Conservation (phyloP, 768 basidiomycete genomes). For the Suillus subaureus region DNA sequence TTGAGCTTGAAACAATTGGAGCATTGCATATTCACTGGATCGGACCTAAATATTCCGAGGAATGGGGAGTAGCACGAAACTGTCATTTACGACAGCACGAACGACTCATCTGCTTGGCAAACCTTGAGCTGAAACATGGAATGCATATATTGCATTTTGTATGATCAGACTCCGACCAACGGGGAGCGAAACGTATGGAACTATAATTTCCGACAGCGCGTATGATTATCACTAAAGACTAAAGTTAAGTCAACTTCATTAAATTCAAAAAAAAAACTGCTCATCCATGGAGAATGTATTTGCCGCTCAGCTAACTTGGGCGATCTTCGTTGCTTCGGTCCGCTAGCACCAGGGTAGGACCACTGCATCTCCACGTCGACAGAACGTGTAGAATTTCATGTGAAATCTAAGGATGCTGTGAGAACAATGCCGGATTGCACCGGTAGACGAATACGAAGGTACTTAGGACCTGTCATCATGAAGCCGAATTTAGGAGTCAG, state of each 20-base stretch:
- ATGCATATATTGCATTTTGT: not conserved
- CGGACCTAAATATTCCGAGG: not conserved
- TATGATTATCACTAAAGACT: constrained; percentile 9
- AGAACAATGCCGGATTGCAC: not conserved
- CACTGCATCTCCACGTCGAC: not conserved
- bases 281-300: not conserved
- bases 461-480: not conserved
- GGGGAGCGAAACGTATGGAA: constrained; percentile 5
- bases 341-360: not conserved
- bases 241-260: constrained; percentile 8
- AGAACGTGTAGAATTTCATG: constrained; percentile 1
- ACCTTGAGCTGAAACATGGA: not conserved
- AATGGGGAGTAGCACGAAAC: not conserved
- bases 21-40: not conserved
- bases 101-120: not conserved
- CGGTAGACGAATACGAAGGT: not conserved
- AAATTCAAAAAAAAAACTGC: constrained; percentile 5
- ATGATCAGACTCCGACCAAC: not conserved
- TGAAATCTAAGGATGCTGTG: not conserved
- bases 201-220: constrained; percentile 3
- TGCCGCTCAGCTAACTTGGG: not conserved
- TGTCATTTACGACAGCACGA: not conserved
- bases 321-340: not conserved
- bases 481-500: constrained; percentile 9
- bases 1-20: not conserved